Evolutionary conservation across 2,329 filamentous ascomycete genomes (phyloP), one percentile per base, ranked within the genome.

Genomic region (Penicillium sp.): DNA sequence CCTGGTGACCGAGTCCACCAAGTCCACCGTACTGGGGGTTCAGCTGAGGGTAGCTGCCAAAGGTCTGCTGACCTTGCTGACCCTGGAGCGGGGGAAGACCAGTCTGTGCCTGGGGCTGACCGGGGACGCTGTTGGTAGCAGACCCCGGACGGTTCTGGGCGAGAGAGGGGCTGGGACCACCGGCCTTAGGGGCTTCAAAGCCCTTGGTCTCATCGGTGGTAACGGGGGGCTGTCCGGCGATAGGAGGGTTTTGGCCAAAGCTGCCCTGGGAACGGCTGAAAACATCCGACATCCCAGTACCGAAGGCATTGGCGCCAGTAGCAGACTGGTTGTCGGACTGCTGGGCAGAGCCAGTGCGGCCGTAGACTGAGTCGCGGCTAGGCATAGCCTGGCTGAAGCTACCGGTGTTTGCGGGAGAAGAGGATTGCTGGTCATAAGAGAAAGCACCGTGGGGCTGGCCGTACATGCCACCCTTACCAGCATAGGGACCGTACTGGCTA

Each of bases 341-440:
- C 59, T 78, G 77, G 13, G 73, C 67, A 17, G 79, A 80, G 53
- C 78, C 79, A 35, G 79, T 74, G 46, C 81, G 78, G 50, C 76
- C 77, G 59, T 83, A 84, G 34, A 80, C 77, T 29, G 77, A 75
- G 40, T 83, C 74, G 43, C 79, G 77, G 53, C 69, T 72, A 38
- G 74, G 69, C 38, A 67, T 59, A 41, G 60, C 59, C 52, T 70
- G 69, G 56, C 67, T 69, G 57, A 73, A 74, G 47, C 58, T 65
- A 42, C 73, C 75, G 21, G 75, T 75, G 53, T 80, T 83, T 31
- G 79, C 81, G 10, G 82, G 81, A 21, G 82, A 82, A 15, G 81
- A 79, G 2, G 79, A 77, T 63, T 85, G 79, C 39, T 85, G 82
- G 58, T 80, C 83, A 8, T 79, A 78, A 63, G 83, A 85, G 49